These are phyloP conservation scores for Pleurotus tuoliensis DNA, from an alignment of 768 basidiomycete genomes.

Conservation along the genomic window DNA sequence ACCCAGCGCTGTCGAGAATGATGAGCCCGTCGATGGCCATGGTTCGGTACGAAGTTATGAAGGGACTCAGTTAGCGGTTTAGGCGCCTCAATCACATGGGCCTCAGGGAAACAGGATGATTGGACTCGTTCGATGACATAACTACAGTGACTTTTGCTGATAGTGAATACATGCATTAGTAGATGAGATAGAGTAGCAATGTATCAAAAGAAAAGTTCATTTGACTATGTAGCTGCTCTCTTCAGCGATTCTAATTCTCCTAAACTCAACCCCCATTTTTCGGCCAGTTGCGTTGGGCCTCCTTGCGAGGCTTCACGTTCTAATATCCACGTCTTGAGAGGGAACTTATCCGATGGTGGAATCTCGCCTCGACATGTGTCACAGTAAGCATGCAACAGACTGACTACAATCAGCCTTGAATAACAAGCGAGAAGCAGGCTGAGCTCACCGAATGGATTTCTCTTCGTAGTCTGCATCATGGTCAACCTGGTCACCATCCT, in stretches of 20 bases:
- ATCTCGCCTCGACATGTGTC: constrained; percentile 34
- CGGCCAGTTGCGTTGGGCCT: constrained; percentile 17
- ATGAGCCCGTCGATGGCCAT: constrained; percentile 85
- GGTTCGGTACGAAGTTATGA: not conserved
- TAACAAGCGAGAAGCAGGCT: not conserved
- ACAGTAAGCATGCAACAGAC: constrained; percentile 51
- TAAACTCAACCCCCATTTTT: constrained; percentile 24
- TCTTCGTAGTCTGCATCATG: constrained; percentile 64
- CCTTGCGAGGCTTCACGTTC: constrained; percentile 16
- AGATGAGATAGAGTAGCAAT: too few species aligned
- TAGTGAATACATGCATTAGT: too few species aligned
- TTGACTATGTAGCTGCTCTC: not conserved
- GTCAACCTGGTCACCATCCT: constrained; percentile 59
- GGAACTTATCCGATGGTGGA: constrained; percentile 21
- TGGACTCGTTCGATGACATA: too few species aligned
- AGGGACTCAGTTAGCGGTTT: too few species aligned
- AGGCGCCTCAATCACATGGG: too few species aligned
- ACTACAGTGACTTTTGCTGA: too few species aligned
- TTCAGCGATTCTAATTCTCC: constrained; percentile 21
- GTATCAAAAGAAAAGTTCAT: too few species aligned
- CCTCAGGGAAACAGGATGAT: too few species aligned
- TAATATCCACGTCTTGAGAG: constrained; percentile 24
- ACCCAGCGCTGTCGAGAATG: constrained; percentile 74
- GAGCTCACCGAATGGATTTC: constrained; percentile 49
- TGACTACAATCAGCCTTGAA: constrained; percentile 15